These are phyloP conservation scores for Letharia lupina DNA, from an alignment of 495 filamentous ascomycete genomes.

Conservation along the genomic window DNA sequence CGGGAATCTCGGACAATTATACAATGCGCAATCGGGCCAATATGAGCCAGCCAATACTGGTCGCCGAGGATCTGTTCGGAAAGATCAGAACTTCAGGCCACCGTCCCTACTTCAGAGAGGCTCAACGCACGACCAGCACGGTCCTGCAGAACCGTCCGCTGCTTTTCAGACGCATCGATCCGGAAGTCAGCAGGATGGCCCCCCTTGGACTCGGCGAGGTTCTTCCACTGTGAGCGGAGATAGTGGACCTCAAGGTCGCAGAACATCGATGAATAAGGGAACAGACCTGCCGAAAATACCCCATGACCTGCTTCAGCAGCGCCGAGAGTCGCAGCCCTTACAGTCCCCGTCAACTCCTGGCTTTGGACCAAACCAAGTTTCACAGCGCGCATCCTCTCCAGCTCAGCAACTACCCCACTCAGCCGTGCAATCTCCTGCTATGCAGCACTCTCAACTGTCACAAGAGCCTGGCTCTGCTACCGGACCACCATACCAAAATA, in stretches of 20 bases:
- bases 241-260: slow-evolving; percentile 59
- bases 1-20: slow-evolving; percentile 65
- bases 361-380: slow-evolving; percentile 2
- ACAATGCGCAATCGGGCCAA: slow-evolving; percentile 86
- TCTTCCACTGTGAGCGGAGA: slow-evolving; percentile 95
- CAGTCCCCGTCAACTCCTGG: slow-evolving; percentile 17
- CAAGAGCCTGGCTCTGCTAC: slow-evolving; percentile 11
- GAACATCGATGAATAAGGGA: slow-evolving; percentile 45
- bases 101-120: slow-evolving; percentile 75
- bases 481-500: slow-evolving; percentile 16
- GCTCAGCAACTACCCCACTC: slow-evolving; percentile 11
- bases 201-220: slow-evolving; percentile 65
- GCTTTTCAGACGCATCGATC: slow-evolving; percentile 80
- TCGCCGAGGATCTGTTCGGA: slow-evolving; percentile 59
- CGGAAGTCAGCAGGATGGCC: slow-evolving; percentile 52
- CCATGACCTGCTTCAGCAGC: slow-evolving; percentile 32
- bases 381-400: slow-evolving; percentile 13
- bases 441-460: slow-evolving; percentile 16
- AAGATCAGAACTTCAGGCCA: slow-evolving; percentile 58
- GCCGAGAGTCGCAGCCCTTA: slow-evolving; percentile 22
- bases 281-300: slow-evolving; percentile 39
- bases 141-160: slow-evolving; percentile 81
- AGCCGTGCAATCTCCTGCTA: slow-evolving; percentile 17
- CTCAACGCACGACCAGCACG: slow-evolving; percentile 45
- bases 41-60: slow-evolving; percentile 81